phyloP scores from a whole-genome alignment of 2,329 filamentous ascomycete genomes.

The Dendrostoma leiphaemia region DNA sequence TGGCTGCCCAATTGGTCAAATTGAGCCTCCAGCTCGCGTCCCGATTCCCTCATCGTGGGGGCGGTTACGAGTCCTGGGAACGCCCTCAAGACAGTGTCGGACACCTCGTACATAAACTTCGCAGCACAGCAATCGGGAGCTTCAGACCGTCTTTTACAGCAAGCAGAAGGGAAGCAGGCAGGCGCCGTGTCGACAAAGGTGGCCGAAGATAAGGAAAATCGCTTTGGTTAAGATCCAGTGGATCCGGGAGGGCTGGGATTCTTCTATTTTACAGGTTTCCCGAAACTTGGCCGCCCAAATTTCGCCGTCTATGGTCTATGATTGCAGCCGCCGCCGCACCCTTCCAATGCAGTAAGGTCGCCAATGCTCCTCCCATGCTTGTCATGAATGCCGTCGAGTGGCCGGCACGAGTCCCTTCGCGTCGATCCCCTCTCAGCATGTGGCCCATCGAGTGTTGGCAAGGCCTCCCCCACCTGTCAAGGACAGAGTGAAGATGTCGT shows the following conservation, averaged over 20 bases:
- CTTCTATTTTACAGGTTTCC: conserved; percentile 20
- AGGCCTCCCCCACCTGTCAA: conserved; percentile 18
- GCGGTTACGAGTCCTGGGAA: too few species aligned
- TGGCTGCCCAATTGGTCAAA: too few species aligned
- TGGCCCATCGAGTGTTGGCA: conserved; percentile 17
- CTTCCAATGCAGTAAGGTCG: conserved; percentile 19
- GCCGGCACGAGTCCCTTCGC: conserved; percentile 11
- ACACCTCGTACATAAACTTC: too few species aligned
- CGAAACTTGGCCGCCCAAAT: conserved; percentile 18
- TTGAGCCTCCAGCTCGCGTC: too few species aligned
- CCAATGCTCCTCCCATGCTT: conserved; percentile 19
- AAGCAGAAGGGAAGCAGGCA: neutral
- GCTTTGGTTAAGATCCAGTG: conserved; percentile 14
- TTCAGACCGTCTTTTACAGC: neutral
- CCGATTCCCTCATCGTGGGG: too few species aligned
- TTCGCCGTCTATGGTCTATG: conserved; percentile 21
- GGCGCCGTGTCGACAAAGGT: too few species aligned
- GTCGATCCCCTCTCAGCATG: conserved; percentile 7
- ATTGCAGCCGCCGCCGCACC: conserved; percentile 14
- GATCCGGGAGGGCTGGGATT: conserved; percentile 21
- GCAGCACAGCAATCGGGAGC: too few species aligned
- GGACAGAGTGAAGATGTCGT: conserved; percentile 12
- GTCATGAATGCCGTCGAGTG: conserved; percentile 18
- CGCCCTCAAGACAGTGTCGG: too few species aligned
- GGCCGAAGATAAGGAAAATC: conserved; percentile 6